Percentiles rank a stretch among this genome's conserved stretches.
Conservation (phyloP, 768 basidiomycete genomes). For the Gyrodon lividus region DNA sequence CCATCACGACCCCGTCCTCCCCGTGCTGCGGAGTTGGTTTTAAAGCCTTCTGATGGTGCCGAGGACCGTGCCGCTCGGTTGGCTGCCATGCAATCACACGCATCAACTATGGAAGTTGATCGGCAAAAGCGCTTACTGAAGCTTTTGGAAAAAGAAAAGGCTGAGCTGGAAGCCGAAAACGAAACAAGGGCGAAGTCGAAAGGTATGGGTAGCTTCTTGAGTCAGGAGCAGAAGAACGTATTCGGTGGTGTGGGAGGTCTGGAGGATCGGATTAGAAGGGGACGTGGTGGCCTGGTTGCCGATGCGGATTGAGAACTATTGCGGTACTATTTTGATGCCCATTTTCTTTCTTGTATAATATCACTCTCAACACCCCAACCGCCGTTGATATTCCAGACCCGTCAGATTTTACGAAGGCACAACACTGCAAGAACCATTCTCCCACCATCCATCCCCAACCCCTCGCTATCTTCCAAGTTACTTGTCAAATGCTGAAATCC, state of each 20-base stretch:
- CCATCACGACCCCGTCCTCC: slow-evolving; percentile 23
- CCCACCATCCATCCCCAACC: neutral
- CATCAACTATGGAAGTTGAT: slow-evolving; percentile 61
- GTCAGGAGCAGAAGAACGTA: slow-evolving; percentile 79
- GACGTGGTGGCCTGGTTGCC: slow-evolving; percentile 67
- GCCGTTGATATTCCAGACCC: neutral
- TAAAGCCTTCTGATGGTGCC: slow-evolving; percentile 23
- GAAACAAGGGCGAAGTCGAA: slow-evolving; percentile 64
- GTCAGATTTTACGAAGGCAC: neutral
- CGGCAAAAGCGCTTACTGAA: slow-evolving; percentile 70
- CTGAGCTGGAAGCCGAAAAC: slow-evolving; percentile 72
- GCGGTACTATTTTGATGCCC: slow-evolving; percentile 1
- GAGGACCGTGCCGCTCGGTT: slow-evolving; percentile 80
- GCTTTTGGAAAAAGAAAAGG: slow-evolving; percentile 74
- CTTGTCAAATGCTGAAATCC: neutral
- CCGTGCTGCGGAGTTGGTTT: slow-evolving; percentile 6
- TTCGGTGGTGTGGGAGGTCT: slow-evolving; percentile 77
- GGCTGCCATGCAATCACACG: slow-evolving; percentile 84
- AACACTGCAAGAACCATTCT: neutral
- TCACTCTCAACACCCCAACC: slow-evolving; percentile 5
- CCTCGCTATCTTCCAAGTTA: neutral
- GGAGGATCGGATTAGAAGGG: slow-evolving; percentile 75
- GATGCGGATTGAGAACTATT: slow-evolving; percentile 38
- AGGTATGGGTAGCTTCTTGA: slow-evolving; percentile 80
- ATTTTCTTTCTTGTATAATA: slow-evolving; percentile 4